These are phyloP conservation scores for Diutina rugosa DNA, from an alignment of 1,139 yeast genomes.

Conservation along the genomic window DNA sequence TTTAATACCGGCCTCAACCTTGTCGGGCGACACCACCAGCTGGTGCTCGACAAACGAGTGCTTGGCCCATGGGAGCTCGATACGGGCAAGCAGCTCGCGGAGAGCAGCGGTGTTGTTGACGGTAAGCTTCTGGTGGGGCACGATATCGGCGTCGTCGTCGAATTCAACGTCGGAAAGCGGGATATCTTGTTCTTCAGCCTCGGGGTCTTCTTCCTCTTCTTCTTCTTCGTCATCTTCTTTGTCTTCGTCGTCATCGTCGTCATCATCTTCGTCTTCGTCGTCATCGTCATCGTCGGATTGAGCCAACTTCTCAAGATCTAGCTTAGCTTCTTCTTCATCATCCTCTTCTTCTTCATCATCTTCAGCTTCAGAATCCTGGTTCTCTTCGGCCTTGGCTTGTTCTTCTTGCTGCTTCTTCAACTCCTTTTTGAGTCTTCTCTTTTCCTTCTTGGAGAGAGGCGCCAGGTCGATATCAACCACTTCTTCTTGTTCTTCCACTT, in stretches of 20 bases:
- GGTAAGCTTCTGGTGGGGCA: slow-evolving; percentile 83
- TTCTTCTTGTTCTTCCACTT: slow-evolving; percentile 1
- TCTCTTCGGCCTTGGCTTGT: slow-evolving; percentile 12
- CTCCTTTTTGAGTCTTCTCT: slow-evolving; percentile 45
- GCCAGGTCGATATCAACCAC: background rate
- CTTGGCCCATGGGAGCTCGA: slow-evolving; percentile 57
- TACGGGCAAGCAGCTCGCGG: slow-evolving; percentile 53
- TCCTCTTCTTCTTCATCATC: slow-evolving; percentile 26
- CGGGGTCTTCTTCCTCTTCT: slow-evolving; percentile 14
- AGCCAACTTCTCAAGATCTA: background rate
- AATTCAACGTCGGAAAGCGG: slow-evolving; percentile 70
- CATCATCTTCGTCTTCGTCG: slow-evolving; percentile 32
- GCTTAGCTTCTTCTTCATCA: slow-evolving; percentile 12
- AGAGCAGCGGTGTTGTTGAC: slow-evolving; percentile 61
- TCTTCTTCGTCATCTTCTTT: slow-evolving; percentile 17
- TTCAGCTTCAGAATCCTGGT: slow-evolving; percentile 7
- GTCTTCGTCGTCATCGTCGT: slow-evolving; percentile 15
- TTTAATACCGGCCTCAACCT: slow-evolving; percentile 54
- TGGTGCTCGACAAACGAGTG: slow-evolving; percentile 78
- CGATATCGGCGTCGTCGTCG: slow-evolving; percentile 78
- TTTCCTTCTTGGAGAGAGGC: slow-evolving; percentile 45
- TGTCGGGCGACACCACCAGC: slow-evolving; percentile 46
- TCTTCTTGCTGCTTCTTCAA: slow-evolving; percentile 10
- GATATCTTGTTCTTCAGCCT: slow-evolving; percentile 44
- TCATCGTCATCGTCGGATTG: slow-evolving; percentile 29